These are phyloP conservation scores for Hyparrhenia diplandra DNA, from an alignment of 176 grass and related monocot species.

Conservation along the genomic window DNA sequence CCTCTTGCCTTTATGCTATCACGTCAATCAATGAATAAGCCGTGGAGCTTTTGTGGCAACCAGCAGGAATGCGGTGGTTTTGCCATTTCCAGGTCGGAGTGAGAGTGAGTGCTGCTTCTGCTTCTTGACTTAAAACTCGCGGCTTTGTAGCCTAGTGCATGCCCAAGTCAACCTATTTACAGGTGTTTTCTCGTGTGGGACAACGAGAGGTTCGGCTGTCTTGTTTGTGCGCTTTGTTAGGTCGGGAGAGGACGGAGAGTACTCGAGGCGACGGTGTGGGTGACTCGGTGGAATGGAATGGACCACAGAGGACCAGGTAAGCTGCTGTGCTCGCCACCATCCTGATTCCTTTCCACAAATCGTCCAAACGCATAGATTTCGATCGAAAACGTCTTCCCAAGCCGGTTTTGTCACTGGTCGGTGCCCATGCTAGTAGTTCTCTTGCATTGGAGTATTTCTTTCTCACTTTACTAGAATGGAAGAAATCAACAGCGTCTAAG, in stretches of 20 bases:
- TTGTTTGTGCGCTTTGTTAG: conserved; percentile 6
- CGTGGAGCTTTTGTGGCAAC: neutral
- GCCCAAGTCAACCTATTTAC: conserved; percentile 6
- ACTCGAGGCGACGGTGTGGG: neutral
- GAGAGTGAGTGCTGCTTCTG: neutral
- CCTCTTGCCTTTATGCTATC: neutral
- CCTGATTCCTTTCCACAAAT: neutral
- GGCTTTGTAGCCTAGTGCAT: neutral
- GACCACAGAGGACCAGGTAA: conserved; percentile 14
- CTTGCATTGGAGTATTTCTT: too few relatives aligned
- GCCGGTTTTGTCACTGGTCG: neutral
- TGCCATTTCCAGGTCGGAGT: neutral
- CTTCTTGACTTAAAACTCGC: neutral
- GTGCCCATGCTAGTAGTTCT: too few relatives aligned
- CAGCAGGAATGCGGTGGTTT: neutral
- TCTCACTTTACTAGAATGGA: too few relatives aligned
- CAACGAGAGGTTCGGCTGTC: neutral
- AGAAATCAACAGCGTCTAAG: too few relatives aligned
- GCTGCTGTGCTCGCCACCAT: neutral
- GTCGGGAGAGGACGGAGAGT: neutral
- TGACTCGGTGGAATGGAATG: neutral
- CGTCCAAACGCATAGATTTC: conserved; percentile 18
- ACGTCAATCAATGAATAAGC: neutral
- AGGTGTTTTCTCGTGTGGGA: neutral
- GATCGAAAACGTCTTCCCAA: neutral